These are phyloP conservation scores for Claviceps humidiphila DNA, from an alignment of 2,329 filamentous ascomycete genomes.

Conservation along the genomic window DNA sequence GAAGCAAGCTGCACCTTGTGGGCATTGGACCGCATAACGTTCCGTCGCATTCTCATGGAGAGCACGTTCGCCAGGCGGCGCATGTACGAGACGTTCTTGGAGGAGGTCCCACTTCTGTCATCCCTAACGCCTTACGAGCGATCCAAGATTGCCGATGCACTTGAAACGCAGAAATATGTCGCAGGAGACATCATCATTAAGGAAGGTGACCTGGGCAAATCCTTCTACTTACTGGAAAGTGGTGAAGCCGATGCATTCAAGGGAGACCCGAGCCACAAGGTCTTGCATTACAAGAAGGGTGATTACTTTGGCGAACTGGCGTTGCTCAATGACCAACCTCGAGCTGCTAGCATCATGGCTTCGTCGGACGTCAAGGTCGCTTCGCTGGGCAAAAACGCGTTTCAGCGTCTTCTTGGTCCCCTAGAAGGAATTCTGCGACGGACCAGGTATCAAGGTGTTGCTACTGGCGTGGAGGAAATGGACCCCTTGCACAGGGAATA, in stretches of 20 bases:
- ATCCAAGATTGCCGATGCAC: constrained; percentile 91
- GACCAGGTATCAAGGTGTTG: constrained; percentile 48
- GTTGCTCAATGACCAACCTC: constrained; percentile 81
- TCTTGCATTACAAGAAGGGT: constrained; percentile 77
- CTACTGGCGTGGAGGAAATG: constrained; percentile 50
- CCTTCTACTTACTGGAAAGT: constrained; percentile 81
- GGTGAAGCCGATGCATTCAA: constrained; percentile 84
- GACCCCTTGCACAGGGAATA: constrained; percentile 44
- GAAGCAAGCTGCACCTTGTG: constrained; percentile 71
- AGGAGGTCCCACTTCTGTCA: constrained; percentile 77
- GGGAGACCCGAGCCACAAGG: constrained; percentile 51
- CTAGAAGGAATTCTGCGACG: constrained; percentile 92
- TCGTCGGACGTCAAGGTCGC: constrained; percentile 85
- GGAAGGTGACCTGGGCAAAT: constrained; percentile 82
- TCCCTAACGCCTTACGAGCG: constrained; percentile 84
- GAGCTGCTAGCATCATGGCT: constrained; percentile 78
- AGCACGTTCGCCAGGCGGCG: constrained; percentile 89
- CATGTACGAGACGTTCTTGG: constrained; percentile 94
- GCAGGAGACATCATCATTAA: constrained; percentile 72
- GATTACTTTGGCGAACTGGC: constrained; percentile 97
- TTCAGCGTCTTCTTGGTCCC: constrained; percentile 82
- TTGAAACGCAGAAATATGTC: constrained; percentile 80
- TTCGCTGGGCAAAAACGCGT: constrained; percentile 82
- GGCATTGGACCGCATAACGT: constrained; percentile 90
- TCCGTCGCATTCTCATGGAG: constrained; percentile 96